Percentiles rank a stretch among this genome's conserved stretches.
These are phyloP conservation scores for Botryotinia calthae DNA, from an alignment of 2,329 filamentous ascomycete species.

Conservation along the genomic window DNA sequence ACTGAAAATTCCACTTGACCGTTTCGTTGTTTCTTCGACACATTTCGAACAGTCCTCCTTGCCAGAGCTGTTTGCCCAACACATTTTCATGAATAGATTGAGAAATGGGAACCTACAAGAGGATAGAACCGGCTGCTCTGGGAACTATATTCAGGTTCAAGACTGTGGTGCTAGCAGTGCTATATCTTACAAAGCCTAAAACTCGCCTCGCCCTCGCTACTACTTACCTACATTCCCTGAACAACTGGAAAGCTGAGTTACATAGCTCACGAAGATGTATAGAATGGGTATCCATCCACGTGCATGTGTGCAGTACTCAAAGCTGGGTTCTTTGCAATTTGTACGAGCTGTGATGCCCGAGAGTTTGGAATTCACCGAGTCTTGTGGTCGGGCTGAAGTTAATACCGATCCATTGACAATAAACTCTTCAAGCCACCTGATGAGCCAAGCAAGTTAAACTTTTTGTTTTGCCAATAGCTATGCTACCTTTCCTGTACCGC, in stretches of 20 bases:
- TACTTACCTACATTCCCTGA: background rate
- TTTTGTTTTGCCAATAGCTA: background rate
- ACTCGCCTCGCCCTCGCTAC: background rate
- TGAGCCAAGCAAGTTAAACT: constrained; percentile 1
- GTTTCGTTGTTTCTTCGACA: background rate
- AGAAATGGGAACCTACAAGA: background rate
- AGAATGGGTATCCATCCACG: constrained; percentile 12
- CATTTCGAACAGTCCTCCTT: background rate
- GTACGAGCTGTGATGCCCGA: constrained; percentile 16
- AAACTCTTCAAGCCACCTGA: background rate
- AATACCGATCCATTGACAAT: constrained; percentile 7
- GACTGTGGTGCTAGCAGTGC: background rate
- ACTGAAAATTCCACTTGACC: background rate
- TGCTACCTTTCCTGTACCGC: background rate
- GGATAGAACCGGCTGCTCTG: background rate
- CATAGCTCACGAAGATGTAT: constrained; percentile 11
- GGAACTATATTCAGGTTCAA: background rate
- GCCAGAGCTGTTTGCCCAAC: background rate
- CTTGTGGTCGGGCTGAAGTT: constrained; percentile 12
- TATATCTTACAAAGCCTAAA: background rate
- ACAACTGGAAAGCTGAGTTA: constrained; percentile 3
- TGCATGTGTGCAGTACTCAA: constrained; percentile 7
- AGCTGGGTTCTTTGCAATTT: background rate
- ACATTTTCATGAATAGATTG: background rate
- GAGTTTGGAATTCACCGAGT: constrained; percentile 13